These are phyloP conservation scores for Globisporangium paroecandrum DNA, from an alignment of 352 stramenopile genomes.

Conservation along the genomic window DNA sequence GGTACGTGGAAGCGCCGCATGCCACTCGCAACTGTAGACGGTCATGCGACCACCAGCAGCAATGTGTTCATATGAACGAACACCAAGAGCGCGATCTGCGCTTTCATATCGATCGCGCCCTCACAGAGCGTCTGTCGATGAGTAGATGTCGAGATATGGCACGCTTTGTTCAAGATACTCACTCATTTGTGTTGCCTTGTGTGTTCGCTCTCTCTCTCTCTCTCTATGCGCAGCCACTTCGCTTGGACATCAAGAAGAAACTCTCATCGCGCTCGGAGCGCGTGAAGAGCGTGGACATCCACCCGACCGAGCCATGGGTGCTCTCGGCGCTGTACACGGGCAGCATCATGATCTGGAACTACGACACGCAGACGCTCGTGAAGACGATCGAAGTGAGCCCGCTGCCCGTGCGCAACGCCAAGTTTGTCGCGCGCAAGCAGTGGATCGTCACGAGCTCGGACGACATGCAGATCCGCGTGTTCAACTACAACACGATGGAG, in stretches of 20 bases:
- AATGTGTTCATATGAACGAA: background rate
- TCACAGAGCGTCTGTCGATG: background rate
- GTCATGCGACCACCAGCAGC: background rate
- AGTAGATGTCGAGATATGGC: background rate
- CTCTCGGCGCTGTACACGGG: slow-evolving; percentile 97
- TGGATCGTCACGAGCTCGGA: slow-evolving; percentile 96
- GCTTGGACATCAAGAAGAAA: slow-evolving; percentile 91
- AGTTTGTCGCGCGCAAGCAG: slow-evolving; percentile 97
- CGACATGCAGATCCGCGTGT: slow-evolving; percentile 97
- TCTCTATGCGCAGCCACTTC: slow-evolving; percentile 44
- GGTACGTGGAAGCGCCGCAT: slow-evolving; percentile 5
- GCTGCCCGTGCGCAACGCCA: slow-evolving; percentile 91
- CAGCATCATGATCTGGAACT: slow-evolving; percentile 99
- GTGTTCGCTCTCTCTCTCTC: background rate
- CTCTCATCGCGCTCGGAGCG: slow-evolving; percentile 94
- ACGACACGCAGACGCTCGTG: slow-evolving; percentile 90
- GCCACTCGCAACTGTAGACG: background rate
- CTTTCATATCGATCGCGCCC: background rate
- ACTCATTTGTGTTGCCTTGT: background rate
- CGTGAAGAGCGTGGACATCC: slow-evolving; percentile 98
- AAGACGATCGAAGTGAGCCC: slow-evolving; percentile 98
- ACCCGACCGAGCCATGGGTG: slow-evolving; percentile 97
- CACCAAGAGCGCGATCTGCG: background rate
- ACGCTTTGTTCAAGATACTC: background rate
- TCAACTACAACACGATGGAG: slow-evolving; percentile 99